These are phyloP conservation scores for Fusarium pseudocircinatum DNA, from an alignment of 2,329 filamentous ascomycete species.

Conservation along the genomic window DNA sequence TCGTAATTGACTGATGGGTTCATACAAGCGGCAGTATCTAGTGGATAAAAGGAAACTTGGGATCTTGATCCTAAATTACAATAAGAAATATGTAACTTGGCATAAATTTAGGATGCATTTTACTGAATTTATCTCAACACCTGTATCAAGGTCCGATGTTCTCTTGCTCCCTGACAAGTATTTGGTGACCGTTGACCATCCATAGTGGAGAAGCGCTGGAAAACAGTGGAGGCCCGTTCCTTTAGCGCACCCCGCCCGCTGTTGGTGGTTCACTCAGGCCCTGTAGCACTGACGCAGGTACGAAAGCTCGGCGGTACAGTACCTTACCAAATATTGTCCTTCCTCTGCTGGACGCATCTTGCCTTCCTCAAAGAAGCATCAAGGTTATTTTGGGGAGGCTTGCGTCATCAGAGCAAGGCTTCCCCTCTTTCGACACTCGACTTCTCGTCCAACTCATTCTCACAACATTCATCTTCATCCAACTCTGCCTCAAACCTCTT, in stretches of 20 bases:
- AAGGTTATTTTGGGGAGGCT: not conserved
- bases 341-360: not conserved
- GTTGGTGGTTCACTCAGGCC: not conserved
- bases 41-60: rapidly evolving
- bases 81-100: too few species aligned
- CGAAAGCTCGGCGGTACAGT: not conserved
- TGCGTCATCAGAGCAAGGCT: not conserved
- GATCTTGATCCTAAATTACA: too few species aligned
- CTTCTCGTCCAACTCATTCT: not conserved
- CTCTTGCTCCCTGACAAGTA: rapidly evolving
- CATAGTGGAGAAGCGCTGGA: not conserved
- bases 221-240: not conserved
- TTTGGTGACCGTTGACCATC: not conserved
- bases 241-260: not conserved
- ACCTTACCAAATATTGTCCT: not conserved
- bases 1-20: not conserved
- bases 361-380: not conserved
- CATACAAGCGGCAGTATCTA: not conserved
- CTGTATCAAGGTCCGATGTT: not conserved
- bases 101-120: not conserved
- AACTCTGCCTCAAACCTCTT: not conserved
- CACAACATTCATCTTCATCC: not conserved
- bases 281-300: not conserved
- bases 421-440: not conserved
- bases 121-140: rapidly evolving